Base-by-base conservation (phyloP, 2,329 filamentous ascomycete genomes). In the Lachnellula cervina region DNA sequence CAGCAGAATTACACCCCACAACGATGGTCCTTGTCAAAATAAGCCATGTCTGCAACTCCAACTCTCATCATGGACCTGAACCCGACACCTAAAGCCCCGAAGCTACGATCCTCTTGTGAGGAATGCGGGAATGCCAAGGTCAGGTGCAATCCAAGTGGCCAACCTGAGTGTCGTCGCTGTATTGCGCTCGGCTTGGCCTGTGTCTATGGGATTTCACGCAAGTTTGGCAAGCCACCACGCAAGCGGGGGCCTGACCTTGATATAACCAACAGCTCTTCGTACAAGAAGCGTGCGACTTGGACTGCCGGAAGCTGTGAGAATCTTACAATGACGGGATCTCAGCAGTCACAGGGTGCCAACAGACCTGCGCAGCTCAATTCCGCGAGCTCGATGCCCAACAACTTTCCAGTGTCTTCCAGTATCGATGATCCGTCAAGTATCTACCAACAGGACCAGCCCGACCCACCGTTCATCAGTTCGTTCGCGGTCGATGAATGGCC, bases 71-170 rank as follows among this genome's bases (percentile, higher is more conserved):
- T 21, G 21, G 21, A 21, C 21, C 21, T 21, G 21, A 21, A 21
- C 21, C 21, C 21, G 2, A 21, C 21, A 49, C 32, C 28, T 49
- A 21, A n/a, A 53, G 21, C n/a, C 42, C 51, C 52, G 21, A 69
- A 68, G 52, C 56, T 69, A 32, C 65, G 68, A 54, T 64, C 62
- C 19, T 64, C 62, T 58, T 69, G 67, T 49, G 59, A 70, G 57
- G 54, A 38, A 21, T 70, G 68, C 49, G 68, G 66, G 44, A 49
- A 47, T n/a, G 61, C 66, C 38, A 70, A 70, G 47, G 59, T 69
- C 43, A 69, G 63, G 58, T 69, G 68, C 49, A 64, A 69, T 59
- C 64, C 21, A 4, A 21, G 64, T 48, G 51, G 49, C 14, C 64
- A 59, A 3, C 67, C 68, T 37, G 46, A 64, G 45, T 70, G 68